Base-by-base conservation (phyloP, 306 rosid genomes). In the Castanea crenata region DNA sequence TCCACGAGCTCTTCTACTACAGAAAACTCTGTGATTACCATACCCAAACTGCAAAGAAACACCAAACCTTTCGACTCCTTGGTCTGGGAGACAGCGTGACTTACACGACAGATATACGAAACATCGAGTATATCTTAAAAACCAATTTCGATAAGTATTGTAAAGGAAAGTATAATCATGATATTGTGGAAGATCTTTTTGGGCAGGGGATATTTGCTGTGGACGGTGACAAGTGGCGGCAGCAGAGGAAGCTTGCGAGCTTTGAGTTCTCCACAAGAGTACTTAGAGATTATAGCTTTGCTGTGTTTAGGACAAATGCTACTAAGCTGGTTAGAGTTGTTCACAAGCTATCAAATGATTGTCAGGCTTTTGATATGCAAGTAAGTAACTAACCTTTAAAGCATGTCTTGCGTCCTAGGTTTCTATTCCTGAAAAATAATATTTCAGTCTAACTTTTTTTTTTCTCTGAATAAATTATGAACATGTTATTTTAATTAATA, bases 161-260 rank as follows among this genome's bases (percentile, higher is more conserved):
- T 2, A 93, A 86, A 84, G 98, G 98, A 1, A 73, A 76, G 52
- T 49, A 54, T 20, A 65, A 74, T 31, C 85, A 76, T n/a, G 92
- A 83, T 0, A 49, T 85, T 1, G 0, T 79, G 11, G 52, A 61
- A 31, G 98, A 90, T 81, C 79, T 93, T 74, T 85, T 91, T 35
- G 93, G 92, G 54, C 74, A 85, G 5, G 98, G 98, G 55, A 91
- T 93, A 67, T 93, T 93, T 56, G 71, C 6, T 0, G 92, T 91
- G 61, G 94, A 93, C 76, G 94, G 93, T 10, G 91, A 86, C 1
- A 84, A 77, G 81, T 93, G 98, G 98, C 85, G 75, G 78, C 87
- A 87, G 56, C 98, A 93, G 77, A 87, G 94, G 83, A 93, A 90
- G 83, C 85, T 91, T 69, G 90, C 87, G 0, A 89, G 94, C 58